These are phyloP conservation scores for Lathyrus sativus DNA, from an alignment of 306 rosid genomes.

Conservation along the genomic window DNA sequence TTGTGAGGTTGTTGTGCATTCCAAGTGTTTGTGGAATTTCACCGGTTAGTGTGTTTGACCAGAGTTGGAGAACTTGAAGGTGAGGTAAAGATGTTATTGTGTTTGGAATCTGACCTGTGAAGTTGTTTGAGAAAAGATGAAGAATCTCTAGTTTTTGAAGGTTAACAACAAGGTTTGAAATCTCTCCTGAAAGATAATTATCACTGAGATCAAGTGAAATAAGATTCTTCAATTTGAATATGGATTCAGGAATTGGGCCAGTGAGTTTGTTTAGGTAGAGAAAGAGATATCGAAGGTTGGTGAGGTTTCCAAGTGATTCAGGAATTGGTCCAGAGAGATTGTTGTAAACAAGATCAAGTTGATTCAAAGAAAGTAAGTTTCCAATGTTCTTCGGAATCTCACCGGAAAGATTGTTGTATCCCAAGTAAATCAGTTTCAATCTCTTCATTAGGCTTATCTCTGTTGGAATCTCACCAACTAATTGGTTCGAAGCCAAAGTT, in stretches of 20 bases:
- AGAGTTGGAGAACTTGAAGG: constrained; percentile 86
- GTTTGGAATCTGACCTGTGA: constrained; percentile 65
- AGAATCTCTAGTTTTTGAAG: constrained; percentile 71
- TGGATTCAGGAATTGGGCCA: constrained; percentile 60
- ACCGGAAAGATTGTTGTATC: constrained; percentile 86
- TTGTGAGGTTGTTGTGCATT: constrained; percentile 64
- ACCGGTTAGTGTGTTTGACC: constrained; percentile 84
- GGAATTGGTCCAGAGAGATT: constrained; percentile 79
- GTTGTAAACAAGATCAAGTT: constrained; percentile 90
- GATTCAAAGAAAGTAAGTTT: constrained; percentile 51
- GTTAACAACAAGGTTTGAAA: constrained; percentile 58
- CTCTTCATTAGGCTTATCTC: constrained; percentile 55
- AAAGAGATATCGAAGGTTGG: constrained; percentile 64
- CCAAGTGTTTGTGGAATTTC: constrained; percentile 76
- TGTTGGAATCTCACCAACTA: constrained; percentile 64
- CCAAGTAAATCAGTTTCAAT: constrained; percentile 80
- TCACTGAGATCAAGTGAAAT: constrained; percentile 85
- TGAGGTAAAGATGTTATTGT: constrained; percentile 60
- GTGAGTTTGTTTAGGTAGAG: constrained; percentile 80
- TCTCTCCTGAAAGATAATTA: constrained; percentile 71
- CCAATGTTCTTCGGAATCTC: constrained; percentile 74
- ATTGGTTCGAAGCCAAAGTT: constrained; percentile 83
- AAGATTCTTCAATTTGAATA: constrained; percentile 59
- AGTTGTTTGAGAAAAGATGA: constrained; percentile 81
- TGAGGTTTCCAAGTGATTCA: constrained; percentile 64